phyloP scores from a whole-genome alignment of 257 asterid genomes.

The Ligustrum vulgare region DNA sequence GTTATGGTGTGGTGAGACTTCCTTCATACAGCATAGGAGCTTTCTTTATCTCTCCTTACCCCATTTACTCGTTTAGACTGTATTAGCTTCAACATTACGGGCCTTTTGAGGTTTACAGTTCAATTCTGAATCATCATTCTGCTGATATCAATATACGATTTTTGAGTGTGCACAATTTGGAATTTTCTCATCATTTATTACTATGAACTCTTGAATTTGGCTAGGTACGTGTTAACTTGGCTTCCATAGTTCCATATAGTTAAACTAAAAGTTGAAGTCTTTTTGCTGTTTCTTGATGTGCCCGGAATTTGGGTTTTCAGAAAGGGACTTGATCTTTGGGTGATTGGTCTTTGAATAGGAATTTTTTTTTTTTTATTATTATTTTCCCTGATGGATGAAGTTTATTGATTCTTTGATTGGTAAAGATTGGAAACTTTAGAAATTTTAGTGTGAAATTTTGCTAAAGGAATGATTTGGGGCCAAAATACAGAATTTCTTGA shows the following conservation, averaged over 20 bases:
- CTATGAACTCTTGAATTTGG: constrained; percentile 22
- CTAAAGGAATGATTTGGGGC: background rate
- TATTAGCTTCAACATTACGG: constrained; percentile 26
- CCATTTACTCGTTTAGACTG: constrained; percentile 11
- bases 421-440: constrained; percentile 12
- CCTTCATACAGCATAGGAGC: background rate
- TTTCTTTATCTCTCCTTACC: background rate
- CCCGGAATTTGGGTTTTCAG: constrained; percentile 13
- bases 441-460: constrained; percentile 21
- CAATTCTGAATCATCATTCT: constrained; percentile 19
- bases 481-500: background rate
- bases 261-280: background rate
- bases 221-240: constrained; percentile 14
- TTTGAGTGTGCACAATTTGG: constrained; percentile 10
- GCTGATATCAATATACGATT: background rate
- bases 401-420: background rate
- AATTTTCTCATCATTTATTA: constrained; percentile 1
- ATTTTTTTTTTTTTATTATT: constrained; percentile 19
- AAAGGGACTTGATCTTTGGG: constrained; percentile 3
- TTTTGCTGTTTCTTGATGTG: background rate
- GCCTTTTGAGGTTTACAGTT: background rate
- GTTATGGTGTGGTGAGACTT: constrained; percentile 26
- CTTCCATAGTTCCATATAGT: constrained; percentile 20
- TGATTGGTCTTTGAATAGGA: background rate
- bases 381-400: constrained; percentile 10